Base-by-base conservation (phyloP, 805 yeast species). In the Saturnispora zaruensis region DNA sequence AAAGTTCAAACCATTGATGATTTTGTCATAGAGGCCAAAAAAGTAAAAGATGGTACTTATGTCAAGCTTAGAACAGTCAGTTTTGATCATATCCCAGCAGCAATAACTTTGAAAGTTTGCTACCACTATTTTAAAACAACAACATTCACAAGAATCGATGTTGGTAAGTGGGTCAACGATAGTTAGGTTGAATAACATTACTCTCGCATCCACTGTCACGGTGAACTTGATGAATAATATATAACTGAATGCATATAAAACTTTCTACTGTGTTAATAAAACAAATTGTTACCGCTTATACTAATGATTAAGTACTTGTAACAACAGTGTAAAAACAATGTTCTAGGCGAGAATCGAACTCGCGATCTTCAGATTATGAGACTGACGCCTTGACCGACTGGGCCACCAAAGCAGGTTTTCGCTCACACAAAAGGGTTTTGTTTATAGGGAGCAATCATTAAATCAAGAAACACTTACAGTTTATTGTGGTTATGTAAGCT, bases 41-140 rank as follows among this genome's bases (percentile, higher is more conserved):
- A 72, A n/a, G 83, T 89, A 45, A 83, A 87, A 4, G 95, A 89
- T 59, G 78, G 81, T 56, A 79, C 89, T 3, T 90, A 88, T 60
- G 84, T 87, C 59, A 85, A 87, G 60, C 67, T 90, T 54, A 78
- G 96, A 54, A 68, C 85, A 37, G 90, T 88, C 44, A 79, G 95
- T 1, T 88, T 84, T 65, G 96, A 90, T 58, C 84, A 84, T 53
- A 81, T 87, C 21, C 95, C 96, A 20, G 78, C 82, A 58, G 96
- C 96, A 1, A 81, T 84, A 44, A 83, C 96, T 0, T 66, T 89
- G 57, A 87, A 87, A 67, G 87, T 95, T 0, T 87, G 87, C 64
- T 85, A 87, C 61, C 96, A 88, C 62, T 89, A 89, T 62, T 89
- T 87, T 71, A 87, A 87, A 41, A 84, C 89, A 2, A 16, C 25